These are phyloP conservation scores for Macrotyloma uniflorum DNA, from an alignment of 306 rosid species.

Conservation along the genomic window DNA sequence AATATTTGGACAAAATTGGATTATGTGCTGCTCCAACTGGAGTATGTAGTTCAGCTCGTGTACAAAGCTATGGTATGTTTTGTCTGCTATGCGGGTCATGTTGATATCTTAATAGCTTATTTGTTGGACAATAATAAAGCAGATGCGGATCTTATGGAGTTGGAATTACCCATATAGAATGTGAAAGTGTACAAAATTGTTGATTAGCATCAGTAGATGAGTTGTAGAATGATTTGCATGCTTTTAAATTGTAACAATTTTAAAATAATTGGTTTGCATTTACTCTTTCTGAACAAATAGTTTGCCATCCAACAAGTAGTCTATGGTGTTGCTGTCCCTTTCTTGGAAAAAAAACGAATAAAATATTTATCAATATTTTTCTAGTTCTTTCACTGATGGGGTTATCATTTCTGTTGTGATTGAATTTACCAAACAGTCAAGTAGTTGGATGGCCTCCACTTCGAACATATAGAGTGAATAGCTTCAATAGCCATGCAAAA, in stretches of 20 bases:
- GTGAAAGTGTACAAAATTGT: background rate
- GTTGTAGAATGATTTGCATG: conserved; percentile 11
- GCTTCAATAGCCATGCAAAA: conserved; percentile 67
- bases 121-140: background rate
- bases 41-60: background rate
- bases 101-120: background rate
- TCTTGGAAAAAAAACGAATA: conserved; percentile 2
- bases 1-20: background rate
- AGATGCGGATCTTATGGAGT: conserved; percentile 4
- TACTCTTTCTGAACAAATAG: conserved; percentile 23
- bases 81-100: background rate
- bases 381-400: conserved; percentile 32
- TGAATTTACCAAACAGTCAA: conserved; percentile 64
- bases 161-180: background rate
- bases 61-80: background rate
- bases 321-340: background rate
- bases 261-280: background rate
- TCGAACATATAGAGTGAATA: conserved; percentile 75
- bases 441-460: conserved; percentile 99
- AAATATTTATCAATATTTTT: conserved; percentile 9
- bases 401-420: conserved; percentile 39
- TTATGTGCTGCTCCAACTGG: background rate
- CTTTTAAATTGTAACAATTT: conserved; percentile 2
- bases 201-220: background rate
- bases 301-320: background rate